Percentiles rank a stretch among this genome's conserved stretches.
Evolutionary conservation across 176 grass and related monocot genomes (phyloP).

Genomic region (Oryza coarctata): DNA sequence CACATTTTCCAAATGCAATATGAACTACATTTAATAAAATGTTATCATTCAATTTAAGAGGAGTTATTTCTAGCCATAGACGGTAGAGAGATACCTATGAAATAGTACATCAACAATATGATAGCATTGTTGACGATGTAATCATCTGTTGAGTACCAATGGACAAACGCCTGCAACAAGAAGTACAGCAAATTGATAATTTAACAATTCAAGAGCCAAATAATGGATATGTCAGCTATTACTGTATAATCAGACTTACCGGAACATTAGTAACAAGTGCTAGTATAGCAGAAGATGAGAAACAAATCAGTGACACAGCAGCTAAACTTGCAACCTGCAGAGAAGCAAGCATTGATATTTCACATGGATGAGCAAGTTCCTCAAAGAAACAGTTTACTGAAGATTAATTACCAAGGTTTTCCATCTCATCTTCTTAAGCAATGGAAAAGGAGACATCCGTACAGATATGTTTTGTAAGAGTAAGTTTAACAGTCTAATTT

Average conservation of each 20-base stretch:
- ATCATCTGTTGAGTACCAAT: slow-evolving; percentile 57
- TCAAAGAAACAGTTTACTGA: background rate
- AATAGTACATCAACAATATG: slow-evolving; percentile 89
- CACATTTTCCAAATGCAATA: background rate
- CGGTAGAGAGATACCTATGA: slow-evolving; percentile 61
- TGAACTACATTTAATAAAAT: slow-evolving; percentile 14
- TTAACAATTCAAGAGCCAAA: background rate
- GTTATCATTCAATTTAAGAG: background rate
- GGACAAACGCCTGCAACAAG: slow-evolving; percentile 64
- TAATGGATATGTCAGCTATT: slow-evolving; percentile 25
- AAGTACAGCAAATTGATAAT: slow-evolving; percentile 23
- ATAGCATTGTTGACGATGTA: slow-evolving; percentile 59
- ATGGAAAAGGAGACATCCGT: background rate
- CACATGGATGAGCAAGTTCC: slow-evolving; percentile 10
- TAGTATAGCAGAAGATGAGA: slow-evolving; percentile 81
- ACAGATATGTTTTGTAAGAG: background rate
- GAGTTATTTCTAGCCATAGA: slow-evolving; percentile 5
- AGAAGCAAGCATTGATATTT: slow-evolving; percentile 32
- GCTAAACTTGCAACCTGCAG: slow-evolving; percentile 96
- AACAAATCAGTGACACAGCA: slow-evolving; percentile 74
- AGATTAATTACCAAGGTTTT: background rate
- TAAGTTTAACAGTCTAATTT: background rate
- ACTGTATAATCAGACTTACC: slow-evolving; percentile 61
- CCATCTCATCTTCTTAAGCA: background rate
- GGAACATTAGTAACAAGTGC: slow-evolving; percentile 90